phyloP scores from a whole-genome alignment of 345 rosid genomes.

The Theobroma cacao region DNA sequence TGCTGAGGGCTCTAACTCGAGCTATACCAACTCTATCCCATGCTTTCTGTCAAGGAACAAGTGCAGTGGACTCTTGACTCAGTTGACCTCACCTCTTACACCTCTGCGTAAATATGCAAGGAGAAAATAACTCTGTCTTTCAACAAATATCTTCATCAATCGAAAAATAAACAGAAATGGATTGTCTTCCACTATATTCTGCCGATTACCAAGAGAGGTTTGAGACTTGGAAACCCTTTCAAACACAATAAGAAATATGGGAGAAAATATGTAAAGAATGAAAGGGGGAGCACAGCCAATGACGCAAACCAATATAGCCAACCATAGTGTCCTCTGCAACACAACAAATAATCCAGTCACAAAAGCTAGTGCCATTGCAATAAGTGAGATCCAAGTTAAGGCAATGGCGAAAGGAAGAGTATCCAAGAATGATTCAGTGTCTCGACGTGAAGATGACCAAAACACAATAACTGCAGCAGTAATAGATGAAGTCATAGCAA shows the following conservation, averaged over 20 bases:
- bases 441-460: background rate
- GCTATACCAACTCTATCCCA: too few relatives aligned
- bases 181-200: too few relatives aligned
- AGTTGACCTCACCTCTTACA: too few relatives aligned
- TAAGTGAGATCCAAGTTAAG: slow-evolving; percentile 2
- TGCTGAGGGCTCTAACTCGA: too few relatives aligned
- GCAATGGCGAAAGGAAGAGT: background rate
- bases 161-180: too few relatives aligned
- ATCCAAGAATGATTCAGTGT: background rate
- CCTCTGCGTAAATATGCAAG: too few relatives aligned
- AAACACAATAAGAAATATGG: background rate
- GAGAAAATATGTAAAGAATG: background rate
- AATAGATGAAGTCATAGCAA: slow-evolving; percentile 13
- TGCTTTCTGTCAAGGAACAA: too few relatives aligned
- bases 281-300: background rate
- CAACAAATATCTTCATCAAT: too few relatives aligned
- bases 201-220: too few relatives aligned
- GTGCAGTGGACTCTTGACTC: too few relatives aligned
- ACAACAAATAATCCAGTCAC: slow-evolving; percentile 11
- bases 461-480: slow-evolving; percentile 1
- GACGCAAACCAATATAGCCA: slow-evolving; percentile 1
- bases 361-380: slow-evolving; percentile 17
- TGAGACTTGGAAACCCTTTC: too few relatives aligned
- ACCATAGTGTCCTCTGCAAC: background rate
- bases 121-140: too few relatives aligned